phyloP scores from a whole-genome alignment of 2,329 filamentous ascomycete genomes.

The Didymella segeticola region DNA sequence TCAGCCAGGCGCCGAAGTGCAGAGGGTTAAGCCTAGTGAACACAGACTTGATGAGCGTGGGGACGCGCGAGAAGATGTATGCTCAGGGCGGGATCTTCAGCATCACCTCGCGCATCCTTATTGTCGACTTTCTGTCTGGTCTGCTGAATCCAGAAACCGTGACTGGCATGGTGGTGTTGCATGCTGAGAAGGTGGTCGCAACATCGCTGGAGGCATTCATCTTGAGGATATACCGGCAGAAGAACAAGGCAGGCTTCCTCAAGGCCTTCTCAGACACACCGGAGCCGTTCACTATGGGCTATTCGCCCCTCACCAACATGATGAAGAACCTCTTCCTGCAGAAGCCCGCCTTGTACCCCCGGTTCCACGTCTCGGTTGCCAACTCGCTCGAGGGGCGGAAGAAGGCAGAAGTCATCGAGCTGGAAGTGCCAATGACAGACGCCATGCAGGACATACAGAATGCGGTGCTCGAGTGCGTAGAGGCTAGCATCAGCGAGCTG shows the following conservation, averaged over 20 bases:
- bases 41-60: constrained; percentile 89
- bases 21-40: constrained; percentile 91
- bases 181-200: constrained; percentile 84
- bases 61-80: constrained; percentile 90
- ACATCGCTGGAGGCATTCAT: constrained; percentile 96
- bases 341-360: constrained; percentile 88
- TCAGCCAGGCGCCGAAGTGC: constrained; percentile 82
- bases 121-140: constrained; percentile 89
- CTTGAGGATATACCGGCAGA: constrained; percentile 88
- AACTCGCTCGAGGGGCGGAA: constrained; percentile 87
- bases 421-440: constrained; percentile 95
- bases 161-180: constrained; percentile 84
- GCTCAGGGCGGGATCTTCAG: constrained; percentile 88
- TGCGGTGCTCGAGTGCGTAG: constrained; percentile 93
- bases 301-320: constrained; percentile 86
- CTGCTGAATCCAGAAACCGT: constrained; percentile 83
- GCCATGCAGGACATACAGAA: constrained; percentile 93
- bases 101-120: constrained; percentile 92
- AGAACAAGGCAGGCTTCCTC: constrained; percentile 91
- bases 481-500: constrained; percentile 90
- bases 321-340: constrained; percentile 90
- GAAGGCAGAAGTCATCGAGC: constrained; percentile 95
- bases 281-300: constrained; percentile 87
- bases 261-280: constrained; percentile 96
- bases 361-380: constrained; percentile 90